Conservation (phyloP, 345 rosid species). For the Hirschfeldia incana region DNA sequence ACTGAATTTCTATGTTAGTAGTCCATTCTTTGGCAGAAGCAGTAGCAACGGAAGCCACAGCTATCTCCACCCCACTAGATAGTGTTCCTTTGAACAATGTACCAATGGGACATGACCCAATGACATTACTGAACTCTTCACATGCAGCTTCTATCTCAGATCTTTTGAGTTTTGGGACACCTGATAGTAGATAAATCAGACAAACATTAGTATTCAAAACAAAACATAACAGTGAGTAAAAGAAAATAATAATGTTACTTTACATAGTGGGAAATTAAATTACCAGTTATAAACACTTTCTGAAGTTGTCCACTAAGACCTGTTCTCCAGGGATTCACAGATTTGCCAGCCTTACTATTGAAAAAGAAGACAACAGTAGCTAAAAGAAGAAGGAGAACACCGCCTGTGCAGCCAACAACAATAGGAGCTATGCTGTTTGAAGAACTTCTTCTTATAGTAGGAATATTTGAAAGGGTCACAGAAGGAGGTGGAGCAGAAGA, state of each 20-base stretch:
- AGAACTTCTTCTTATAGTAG: not conserved
- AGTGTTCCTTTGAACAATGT: not conserved
- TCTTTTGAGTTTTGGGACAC: not conserved
- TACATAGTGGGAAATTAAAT: not conserved
- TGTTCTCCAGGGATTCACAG: not conserved
- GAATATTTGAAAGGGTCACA: not conserved
- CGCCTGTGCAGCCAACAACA: not conserved
- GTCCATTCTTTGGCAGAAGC: not conserved
- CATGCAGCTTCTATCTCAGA: not conserved
- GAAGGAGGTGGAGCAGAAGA: not conserved
- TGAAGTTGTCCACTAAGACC: slow-evolving; percentile 1
- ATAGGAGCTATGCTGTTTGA: not conserved
- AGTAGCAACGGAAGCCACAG: slow-evolving; percentile 1
- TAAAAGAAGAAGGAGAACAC: not conserved
- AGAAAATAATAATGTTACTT: not conserved
- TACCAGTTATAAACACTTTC: not conserved
- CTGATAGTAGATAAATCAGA: not conserved
- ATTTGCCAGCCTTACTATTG: not conserved
- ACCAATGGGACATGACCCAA: not conserved
- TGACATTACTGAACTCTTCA: not conserved
- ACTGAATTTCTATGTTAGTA: not conserved
- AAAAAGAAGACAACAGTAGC: not conserved
- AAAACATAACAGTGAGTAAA: not conserved
- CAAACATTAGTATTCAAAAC: not conserved
- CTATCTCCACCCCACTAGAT: not conserved